Evolutionary conservation across 352 stramenopile genomes (phyloP), one percentile per base, ranked within the genome.

Genomic region (Globisporangium cystogenes): DNA sequence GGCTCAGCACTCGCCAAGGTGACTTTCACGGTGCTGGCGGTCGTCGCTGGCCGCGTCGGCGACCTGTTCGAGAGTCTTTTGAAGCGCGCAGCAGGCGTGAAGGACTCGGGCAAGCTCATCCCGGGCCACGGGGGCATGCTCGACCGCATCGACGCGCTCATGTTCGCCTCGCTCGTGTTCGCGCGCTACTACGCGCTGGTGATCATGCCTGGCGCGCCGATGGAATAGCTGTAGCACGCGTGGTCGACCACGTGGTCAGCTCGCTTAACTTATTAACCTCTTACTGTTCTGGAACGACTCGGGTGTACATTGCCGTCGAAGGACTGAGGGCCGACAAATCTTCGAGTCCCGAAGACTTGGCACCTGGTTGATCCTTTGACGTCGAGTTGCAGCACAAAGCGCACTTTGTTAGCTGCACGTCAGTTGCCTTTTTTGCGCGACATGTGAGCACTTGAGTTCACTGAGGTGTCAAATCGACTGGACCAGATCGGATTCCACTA

Each of bases 51-150:
- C 16, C 77, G 98, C 27, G 74, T 98, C 21, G 96, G 95, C 36
- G 95, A 98, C 67, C 70, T 99, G 21, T 98, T 97, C 43, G 95
- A 96, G 36, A 97, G 86, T 44, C 87, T 99, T 68, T 59, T 99
- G 7, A 99, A 99, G 70, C 76, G 95, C 35, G 92, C 97, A 62
- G 93, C 93, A 3, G 90, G 85, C 12, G 71, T 98, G 37, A 99
- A 98, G 70, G 92, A 98, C 65, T 98, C 95, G 52, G 96, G 95
- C 5, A 87, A 91, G 58, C 68, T 99, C 24, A 96, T 99, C 62
- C 96, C 96, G 16, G 96, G 97, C 56, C 95, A 98, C 62, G 96
- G 96, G 33, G 96, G 96, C 31, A 86, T 98, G 44, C 77, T 99
- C 40, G 96, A 99, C 61, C 85, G 95, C 41, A 91, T 98, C 21